Base-by-base conservation (phyloP, 129 eudicot genomes). In the Flaveria sonorensis region DNA sequence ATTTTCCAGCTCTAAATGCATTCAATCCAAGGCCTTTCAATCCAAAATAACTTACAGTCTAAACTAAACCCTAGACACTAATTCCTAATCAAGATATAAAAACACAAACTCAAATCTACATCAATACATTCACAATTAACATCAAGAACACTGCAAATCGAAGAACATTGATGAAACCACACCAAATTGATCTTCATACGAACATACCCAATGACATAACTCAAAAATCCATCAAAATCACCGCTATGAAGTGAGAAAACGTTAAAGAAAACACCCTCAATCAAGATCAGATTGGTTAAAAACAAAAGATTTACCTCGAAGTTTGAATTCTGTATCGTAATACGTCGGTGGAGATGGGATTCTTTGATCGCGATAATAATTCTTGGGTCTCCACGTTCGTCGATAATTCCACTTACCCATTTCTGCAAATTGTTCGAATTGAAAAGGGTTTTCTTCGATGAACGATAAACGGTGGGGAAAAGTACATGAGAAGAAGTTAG, bases 331-430 rank as follows among this genome's bases (percentile, higher is more conserved):
- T 1, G 83, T 83, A 19, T 83, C 86, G 80, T 66, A 83, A 74
- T 83, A 83, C 3, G 82, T 77, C 21, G 86, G 86, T 6, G 86
- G 86, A 62, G 86, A 43, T 74, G 84, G 84, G 15, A 81, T 74
- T 46, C 84, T 68, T 68, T 81, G 84, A 81, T 81, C 75, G 16
- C 84, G 84, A 75, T 81, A 74, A 45, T 81, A 81, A 68, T 81
- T 81, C 40, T 74, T 81, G 71, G 84, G 84, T 67, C 76, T 46
- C 84, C 84, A 81, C 67, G 76, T 81, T 68, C 84, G 61, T 81
- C 84, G 62, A 74, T 74, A 81, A 56, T 81, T 81, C 84, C 84
- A 81, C 30, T 81, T 81, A 7, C 84, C 84, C 84, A 81, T 79
- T 72, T 78, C 12, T 20, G 16, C 39, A 21, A 62, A 79, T 53